Conservation (phyloP, 2,329 filamentous ascomycete species). For the Diaporthe vaccinii region DNA sequence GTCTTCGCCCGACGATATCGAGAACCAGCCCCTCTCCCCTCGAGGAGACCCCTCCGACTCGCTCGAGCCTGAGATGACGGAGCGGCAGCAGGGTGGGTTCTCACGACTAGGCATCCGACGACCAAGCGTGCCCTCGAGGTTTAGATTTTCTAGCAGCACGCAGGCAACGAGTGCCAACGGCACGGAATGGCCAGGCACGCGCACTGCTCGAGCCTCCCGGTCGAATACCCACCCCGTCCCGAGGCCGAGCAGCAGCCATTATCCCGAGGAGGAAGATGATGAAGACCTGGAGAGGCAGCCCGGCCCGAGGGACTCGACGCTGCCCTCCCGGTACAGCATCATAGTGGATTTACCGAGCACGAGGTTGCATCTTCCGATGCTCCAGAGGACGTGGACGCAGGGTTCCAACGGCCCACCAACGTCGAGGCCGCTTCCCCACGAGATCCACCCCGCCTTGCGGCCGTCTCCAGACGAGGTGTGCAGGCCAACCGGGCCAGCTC, state of each 20-base stretch:
- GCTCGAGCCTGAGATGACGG: constrained; percentile 47
- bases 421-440: constrained; percentile 43
- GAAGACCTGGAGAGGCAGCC: constrained; percentile 60
- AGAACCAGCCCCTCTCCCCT: constrained; percentile 39
- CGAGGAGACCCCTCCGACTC: constrained; percentile 14
- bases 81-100: constrained; percentile 43
- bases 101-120: constrained; percentile 47
- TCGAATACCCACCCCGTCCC: constrained; percentile 33
- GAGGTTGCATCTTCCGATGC: constrained; percentile 57
- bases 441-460: constrained; percentile 20
- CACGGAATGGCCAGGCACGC: constrained; percentile 36
- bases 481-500: background rate
- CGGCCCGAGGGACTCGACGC: constrained; percentile 57
- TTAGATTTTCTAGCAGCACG: constrained; percentile 45
- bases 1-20: constrained; percentile 36
- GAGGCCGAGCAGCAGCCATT: constrained; percentile 47
- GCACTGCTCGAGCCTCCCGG: constrained; percentile 32
- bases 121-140: constrained; percentile 46
- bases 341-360: constrained; percentile 53
- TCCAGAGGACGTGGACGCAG: constrained; percentile 55
- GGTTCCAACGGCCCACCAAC: constrained; percentile 50
- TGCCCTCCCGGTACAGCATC: constrained; percentile 47
- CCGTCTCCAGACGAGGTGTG: constrained; percentile 14
- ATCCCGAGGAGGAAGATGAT: constrained; percentile 44
- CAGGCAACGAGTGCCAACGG: constrained; percentile 37